phyloP scores from a whole-genome alignment of 1,284 basidiomycete species.

The Pseudozyma thailandica region DNA sequence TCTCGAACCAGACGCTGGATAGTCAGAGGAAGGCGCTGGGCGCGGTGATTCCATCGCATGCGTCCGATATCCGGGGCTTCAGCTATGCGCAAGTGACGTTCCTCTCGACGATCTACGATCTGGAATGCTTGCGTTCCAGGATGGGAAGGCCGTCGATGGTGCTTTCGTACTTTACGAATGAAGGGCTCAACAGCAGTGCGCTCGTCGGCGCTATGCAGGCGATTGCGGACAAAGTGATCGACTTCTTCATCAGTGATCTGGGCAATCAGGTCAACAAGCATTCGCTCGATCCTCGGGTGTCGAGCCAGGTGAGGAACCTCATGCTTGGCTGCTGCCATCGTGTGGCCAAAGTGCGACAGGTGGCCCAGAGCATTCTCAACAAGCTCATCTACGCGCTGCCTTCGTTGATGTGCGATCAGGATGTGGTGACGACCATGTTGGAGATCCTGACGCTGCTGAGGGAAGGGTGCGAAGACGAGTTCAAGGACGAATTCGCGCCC shows the following conservation, averaged over 20 bases:
- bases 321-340: constrained; percentile 86
- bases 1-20: constrained; percentile 55
- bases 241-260: constrained; percentile 65
- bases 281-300: constrained; percentile 78
- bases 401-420: constrained; percentile 88
- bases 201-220: constrained; percentile 83
- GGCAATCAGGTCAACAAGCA: constrained; percentile 78
- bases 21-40: constrained; percentile 64
- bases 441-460: constrained; percentile 91
- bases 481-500: constrained; percentile 92
- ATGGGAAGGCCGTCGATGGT: constrained; percentile 83
- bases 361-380: constrained; percentile 84
- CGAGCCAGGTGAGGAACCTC: constrained; percentile 79
- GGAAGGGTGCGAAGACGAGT: constrained; percentile 89
- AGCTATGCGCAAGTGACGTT: constrained; percentile 87
- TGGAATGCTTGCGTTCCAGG: constrained; percentile 87
- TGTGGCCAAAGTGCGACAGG: constrained; percentile 80
- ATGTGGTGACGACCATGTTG: constrained; percentile 79
- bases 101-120: constrained; percentile 84
- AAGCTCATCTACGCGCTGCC: constrained; percentile 91
- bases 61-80: constrained; percentile 79
- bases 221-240: constrained; percentile 82
- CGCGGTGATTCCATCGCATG: constrained; percentile 75
- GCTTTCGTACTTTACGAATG: constrained; percentile 88
- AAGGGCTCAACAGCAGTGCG: constrained; percentile 78